Base-by-base conservation (phyloP, 768 basidiomycete species). In the Kwoniella europaea region DNA sequence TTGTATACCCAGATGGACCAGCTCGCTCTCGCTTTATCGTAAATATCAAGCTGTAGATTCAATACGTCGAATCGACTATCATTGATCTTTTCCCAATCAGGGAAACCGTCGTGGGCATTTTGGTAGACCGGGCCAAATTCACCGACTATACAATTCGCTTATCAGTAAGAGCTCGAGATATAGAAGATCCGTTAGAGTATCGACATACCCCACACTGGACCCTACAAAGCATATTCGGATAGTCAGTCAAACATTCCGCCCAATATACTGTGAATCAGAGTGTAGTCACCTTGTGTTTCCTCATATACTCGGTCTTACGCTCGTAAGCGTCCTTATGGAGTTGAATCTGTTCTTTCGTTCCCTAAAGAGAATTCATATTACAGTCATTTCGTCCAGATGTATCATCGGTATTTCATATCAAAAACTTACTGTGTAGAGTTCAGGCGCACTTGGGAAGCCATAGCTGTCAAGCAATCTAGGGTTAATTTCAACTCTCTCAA, bases 1-100 rank as follows among this genome's bases (percentile, higher is more conserved):
- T 93, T 84, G 87, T 91, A 93, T 20, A 92, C 84, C 92, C 92
- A 93, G 85, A 93, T 93, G 0, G 90, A 89, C 91, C 91, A 92
- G 18, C 64, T 66, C 4, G 76, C 67, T 63, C 82, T 63, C 52
- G 88, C 89, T 84, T 89, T 78, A 76, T 88, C 87, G 83, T 93
- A 93, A 68, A 93, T 88, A 50, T 85, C 85, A 22, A 93, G 85
- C 78, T 94, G 92, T 77, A 91, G 90, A 68, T 89, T 86, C 69
- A 92, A 86, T 5, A 92, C 90, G 16, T 83, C 85, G 83, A 89
- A 91, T 27, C 92, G 85, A 18, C 76, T 79, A 71, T 87, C 85
- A 83, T 94, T 93, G 84, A 91, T 91, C 54, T 77, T 75, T 29
- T 92, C 89, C 65, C 89, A 90, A 60, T 84, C 82, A 2, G 85